A percentile compares a stretch with the other conserved stretches of the same genome.
These are phyloP conservation scores for Tardiomyces depauwii DNA, from an alignment of 1,139 yeast species.

Conservation along the genomic window DNA sequence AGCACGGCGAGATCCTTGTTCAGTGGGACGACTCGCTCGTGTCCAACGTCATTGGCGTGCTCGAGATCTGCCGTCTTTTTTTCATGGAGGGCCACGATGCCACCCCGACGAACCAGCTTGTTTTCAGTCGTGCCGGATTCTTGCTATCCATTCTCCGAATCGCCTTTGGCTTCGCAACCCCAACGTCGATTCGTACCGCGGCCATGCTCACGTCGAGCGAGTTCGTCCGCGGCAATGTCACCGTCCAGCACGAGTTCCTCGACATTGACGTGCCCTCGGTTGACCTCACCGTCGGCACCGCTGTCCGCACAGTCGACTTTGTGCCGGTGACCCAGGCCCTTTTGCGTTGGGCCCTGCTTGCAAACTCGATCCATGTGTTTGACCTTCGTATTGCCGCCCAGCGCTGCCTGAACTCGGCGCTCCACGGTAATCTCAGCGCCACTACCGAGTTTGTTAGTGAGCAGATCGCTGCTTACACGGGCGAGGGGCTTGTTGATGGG, in stretches of 20 bases:
- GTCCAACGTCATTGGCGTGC: constrained; percentile 50
- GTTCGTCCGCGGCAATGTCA: constrained; percentile 51
- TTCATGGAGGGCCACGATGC: constrained; percentile 67
- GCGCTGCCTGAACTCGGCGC: constrained; percentile 54
- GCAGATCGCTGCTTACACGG: constrained; percentile 41
- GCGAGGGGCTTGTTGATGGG: constrained; percentile 1
- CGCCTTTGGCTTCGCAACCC: constrained; percentile 52
- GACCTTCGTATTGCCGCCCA: constrained; percentile 69
- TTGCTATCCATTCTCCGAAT: constrained; percentile 55
- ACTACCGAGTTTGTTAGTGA: constrained; percentile 48
- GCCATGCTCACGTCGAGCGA: constrained; percentile 72
- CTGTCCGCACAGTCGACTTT: constrained; percentile 18
- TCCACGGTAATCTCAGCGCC: constrained; percentile 53
- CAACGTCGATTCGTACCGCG: constrained; percentile 49
- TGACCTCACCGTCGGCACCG: constrained; percentile 53
- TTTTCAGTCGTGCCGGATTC: constrained; percentile 51
- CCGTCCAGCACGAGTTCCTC: constrained; percentile 57
- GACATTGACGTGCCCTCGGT: constrained; percentile 85
- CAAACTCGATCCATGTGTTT: constrained; percentile 75
- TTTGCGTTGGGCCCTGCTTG: constrained; percentile 67
- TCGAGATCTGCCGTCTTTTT: constrained; percentile 65
- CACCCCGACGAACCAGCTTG: constrained; percentile 48
- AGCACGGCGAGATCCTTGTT: constrained; percentile 30
- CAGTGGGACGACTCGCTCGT: constrained; percentile 63
- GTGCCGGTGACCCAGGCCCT: constrained; percentile 67